These are phyloP conservation scores for Sungouiella thailandica DNA, from an alignment of 805 yeast genomes.

Conservation along the genomic window DNA sequence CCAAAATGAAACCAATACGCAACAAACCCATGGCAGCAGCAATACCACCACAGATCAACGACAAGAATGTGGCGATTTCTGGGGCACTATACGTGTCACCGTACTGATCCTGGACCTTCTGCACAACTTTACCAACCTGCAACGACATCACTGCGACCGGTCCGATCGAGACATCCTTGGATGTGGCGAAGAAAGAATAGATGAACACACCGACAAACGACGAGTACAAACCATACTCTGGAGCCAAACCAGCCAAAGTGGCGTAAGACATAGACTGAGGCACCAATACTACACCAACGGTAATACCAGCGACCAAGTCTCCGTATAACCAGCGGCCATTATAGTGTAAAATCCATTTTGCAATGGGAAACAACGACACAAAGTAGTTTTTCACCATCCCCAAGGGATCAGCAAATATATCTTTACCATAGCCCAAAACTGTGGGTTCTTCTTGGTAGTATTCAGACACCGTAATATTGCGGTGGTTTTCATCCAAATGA, in stretches of 20 bases:
- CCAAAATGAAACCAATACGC: slow-evolving; percentile 83
- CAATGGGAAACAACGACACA: slow-evolving; percentile 68
- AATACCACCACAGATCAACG: slow-evolving; percentile 81
- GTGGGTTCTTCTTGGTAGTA: slow-evolving; percentile 30
- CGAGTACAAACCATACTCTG: slow-evolving; percentile 87
- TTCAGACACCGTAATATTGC: slow-evolving; percentile 29
- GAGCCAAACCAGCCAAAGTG: slow-evolving; percentile 69
- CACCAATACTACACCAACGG: slow-evolving; percentile 88
- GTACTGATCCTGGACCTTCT: slow-evolving; percentile 44
- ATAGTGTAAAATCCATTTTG: slow-evolving; percentile 81
- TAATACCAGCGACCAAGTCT: slow-evolving; percentile 86
- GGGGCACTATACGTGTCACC: slow-evolving; percentile 53
- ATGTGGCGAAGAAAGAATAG: slow-evolving; percentile 88
- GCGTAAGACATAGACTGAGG: slow-evolving; percentile 98
- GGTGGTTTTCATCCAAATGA: slow-evolving; percentile 1
- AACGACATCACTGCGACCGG: slow-evolving; percentile 96
- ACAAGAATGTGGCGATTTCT: slow-evolving; percentile 71
- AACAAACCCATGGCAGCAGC: slow-evolving; percentile 78
- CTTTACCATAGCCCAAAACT: slow-evolving; percentile 28
- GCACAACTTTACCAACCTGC: slow-evolving; percentile 75
- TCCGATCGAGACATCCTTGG: slow-evolving; percentile 93
- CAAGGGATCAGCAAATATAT: slow-evolving; percentile 34
- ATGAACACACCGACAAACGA: slow-evolving; percentile 87
- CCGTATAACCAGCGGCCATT: slow-evolving; percentile 73
- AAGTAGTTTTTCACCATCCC: slow-evolving; percentile 43